Conservation (phyloP, 164 flowering plant genomes). For the Berberis thunbergii region DNA sequence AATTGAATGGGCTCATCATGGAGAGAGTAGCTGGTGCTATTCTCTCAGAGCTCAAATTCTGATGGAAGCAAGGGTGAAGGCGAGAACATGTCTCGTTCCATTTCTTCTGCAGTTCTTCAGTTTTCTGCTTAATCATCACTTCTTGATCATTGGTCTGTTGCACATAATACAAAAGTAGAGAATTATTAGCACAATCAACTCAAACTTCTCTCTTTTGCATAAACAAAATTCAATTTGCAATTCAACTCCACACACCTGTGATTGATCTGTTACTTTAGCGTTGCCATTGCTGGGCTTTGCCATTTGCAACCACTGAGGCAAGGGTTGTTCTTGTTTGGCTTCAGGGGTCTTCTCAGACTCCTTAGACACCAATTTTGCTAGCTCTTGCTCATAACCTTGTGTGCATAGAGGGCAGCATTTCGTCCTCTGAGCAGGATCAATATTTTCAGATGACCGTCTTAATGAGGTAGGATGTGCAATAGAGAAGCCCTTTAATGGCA, state of each 20-base stretch:
- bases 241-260: conserved; percentile 28
- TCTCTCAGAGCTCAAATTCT: conserved; percentile 24
- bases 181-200: background rate
- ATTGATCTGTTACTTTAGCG: conserved; percentile 23
- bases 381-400: conserved; percentile 63
- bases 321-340: conserved; percentile 36
- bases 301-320: conserved; percentile 86
- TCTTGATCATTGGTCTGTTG: conserved; percentile 53
- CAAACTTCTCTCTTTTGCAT: background rate
- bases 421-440: conserved; percentile 31
- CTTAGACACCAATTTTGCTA: conserved; percentile 29
- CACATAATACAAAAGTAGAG: background rate
- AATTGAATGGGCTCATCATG: conserved; percentile 30
- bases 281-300: conserved; percentile 35
- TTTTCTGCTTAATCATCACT: conserved; percentile 40
- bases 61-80: conserved; percentile 60
- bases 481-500: conserved; percentile 39
- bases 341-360: conserved; percentile 52
- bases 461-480: conserved; percentile 18
- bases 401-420: conserved; percentile 62
- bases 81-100: conserved; percentile 68
- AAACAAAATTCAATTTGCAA: background rate
- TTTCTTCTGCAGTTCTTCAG: conserved; percentile 62
- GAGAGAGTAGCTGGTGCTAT: conserved; percentile 26
- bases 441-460: conserved; percentile 36